Conservation (phyloP, 2,329 filamentous ascomycete species). For the Fusarium coicis region DNA sequence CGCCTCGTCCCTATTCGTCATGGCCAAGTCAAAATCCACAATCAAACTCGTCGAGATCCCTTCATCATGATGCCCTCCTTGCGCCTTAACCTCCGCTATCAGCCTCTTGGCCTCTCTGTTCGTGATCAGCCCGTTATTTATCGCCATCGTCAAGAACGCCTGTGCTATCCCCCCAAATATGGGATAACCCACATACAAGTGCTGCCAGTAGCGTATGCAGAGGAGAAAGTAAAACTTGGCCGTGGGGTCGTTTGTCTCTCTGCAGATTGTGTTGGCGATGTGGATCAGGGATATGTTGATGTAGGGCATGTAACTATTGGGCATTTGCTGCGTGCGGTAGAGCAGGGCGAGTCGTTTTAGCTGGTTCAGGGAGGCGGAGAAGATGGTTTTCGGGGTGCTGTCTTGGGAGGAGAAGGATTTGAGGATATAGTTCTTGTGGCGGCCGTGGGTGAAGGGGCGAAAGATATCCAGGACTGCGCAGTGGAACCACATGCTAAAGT, state of each 20-base stretch:
- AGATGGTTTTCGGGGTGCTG: background rate
- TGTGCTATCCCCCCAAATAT: background rate
- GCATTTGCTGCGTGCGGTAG: background rate
- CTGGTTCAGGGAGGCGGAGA: background rate
- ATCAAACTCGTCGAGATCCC: background rate
- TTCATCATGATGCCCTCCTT: background rate
- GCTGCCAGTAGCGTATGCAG: background rate
- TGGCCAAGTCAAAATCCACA: background rate
- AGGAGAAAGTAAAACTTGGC: background rate
- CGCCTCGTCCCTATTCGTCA: background rate
- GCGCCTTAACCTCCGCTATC: background rate
- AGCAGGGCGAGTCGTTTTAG: background rate
- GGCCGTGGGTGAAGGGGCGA: background rate
- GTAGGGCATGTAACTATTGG: slow-evolving; percentile 2
- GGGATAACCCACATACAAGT: background rate
- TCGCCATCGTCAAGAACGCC: slow-evolving; percentile 1
- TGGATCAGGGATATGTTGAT: slow-evolving; percentile 5
- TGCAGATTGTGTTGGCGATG: slow-evolving; percentile 9
- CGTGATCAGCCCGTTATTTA: background rate
- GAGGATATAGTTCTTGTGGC: background rate
- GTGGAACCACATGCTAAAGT: background rate
- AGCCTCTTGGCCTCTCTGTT: background rate
- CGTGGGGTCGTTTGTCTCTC: background rate
- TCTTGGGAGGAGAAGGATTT: background rate
- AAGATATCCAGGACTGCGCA: slow-evolving; percentile 2